Evolutionary conservation across 345 rosid species (phyloP), one percentile per base, ranked within the genome.

Genomic region (Leavenworthia alabamica): DNA sequence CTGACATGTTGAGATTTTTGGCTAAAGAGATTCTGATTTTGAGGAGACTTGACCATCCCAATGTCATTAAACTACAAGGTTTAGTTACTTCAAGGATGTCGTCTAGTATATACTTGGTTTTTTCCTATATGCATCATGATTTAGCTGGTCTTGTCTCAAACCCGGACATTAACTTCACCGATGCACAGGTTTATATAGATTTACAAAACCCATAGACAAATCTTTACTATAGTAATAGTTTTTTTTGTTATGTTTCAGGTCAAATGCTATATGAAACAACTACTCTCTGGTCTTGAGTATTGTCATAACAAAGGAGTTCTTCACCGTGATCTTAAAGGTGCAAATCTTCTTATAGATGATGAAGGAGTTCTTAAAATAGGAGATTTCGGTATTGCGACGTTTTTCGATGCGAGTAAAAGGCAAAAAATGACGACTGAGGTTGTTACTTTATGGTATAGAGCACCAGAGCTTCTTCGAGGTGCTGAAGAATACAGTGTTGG

Each of bases 41-140:
- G 72, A 84, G 95, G 68, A 89, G 88, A 80, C 63, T 93, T 75
- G 89, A 93, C 75, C 99, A 93, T 77, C 84, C 83, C 23, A 93
- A 93, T 77, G 97, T 93, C 70, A 79, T 93, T 28, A 93, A 89
- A 56, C 46, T 93, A 67, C 95, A 93, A 74, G 99, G 99, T 32
- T 78, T 93, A 58, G 97, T 87, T 67, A 93, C 99, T 44, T 93
- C 99, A 1, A 80, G 99, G 77, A 92, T 89, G 97, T 86, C 99
- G 0, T 85, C 82, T 77, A 92, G 99, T 79, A 67, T 93, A 67
- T 93, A 93, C 80, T 80, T 93, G 72, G 96, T 93, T 59, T 80
- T 93, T 31, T 86, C 70, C 66, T 93, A 89, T 66, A 93, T 93
- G 99, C 91, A 81, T 51, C 99, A 93, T 31, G 99, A 93, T 72